These are phyloP conservation scores for Hypomontagnella monticulosa DNA, from an alignment of 495 filamentous ascomycete species.

Conservation along the genomic window DNA sequence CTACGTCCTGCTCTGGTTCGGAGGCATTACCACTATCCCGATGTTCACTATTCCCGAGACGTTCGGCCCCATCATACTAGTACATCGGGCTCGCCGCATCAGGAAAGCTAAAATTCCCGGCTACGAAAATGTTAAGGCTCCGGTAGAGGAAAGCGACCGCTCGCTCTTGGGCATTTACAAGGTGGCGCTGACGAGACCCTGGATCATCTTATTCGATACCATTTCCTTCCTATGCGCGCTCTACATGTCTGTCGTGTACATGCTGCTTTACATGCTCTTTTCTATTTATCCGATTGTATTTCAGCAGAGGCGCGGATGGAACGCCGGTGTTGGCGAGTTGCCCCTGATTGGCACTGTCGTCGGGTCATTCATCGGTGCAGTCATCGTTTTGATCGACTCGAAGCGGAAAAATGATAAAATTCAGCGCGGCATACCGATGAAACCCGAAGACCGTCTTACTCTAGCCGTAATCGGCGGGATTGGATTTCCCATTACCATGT, in stretches of 20 bases:
- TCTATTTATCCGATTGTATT: constrained; percentile 63
- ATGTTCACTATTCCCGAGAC: constrained; percentile 72
- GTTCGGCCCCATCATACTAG: constrained; percentile 68
- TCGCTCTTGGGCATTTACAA: constrained; percentile 58
- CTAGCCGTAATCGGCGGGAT: constrained; percentile 60
- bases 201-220: constrained; percentile 52
- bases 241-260: constrained; percentile 64
- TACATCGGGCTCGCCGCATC: constrained; percentile 66
- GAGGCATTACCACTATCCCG: constrained; percentile 47
- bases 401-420: constrained; percentile 42
- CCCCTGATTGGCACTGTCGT: constrained; percentile 55
- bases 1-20: constrained; percentile 60
- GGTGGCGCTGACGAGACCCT: constrained; percentile 61
- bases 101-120: constrained; percentile 50
- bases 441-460: constrained; percentile 56
- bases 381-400: constrained; percentile 49
- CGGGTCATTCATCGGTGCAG: constrained; percentile 55
- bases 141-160: constrained; percentile 52
- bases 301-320: constrained; percentile 63
- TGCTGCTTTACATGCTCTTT: constrained; percentile 64
- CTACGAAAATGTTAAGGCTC: constrained; percentile 58
- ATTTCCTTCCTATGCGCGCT: constrained; percentile 59
- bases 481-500: constrained; percentile 58
- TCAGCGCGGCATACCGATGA: constrained; percentile 31
- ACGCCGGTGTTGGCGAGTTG: constrained; percentile 61